Evolutionary conservation across 805 yeast species (phyloP).

Genomic region (Komagataella pastoris): DNA sequence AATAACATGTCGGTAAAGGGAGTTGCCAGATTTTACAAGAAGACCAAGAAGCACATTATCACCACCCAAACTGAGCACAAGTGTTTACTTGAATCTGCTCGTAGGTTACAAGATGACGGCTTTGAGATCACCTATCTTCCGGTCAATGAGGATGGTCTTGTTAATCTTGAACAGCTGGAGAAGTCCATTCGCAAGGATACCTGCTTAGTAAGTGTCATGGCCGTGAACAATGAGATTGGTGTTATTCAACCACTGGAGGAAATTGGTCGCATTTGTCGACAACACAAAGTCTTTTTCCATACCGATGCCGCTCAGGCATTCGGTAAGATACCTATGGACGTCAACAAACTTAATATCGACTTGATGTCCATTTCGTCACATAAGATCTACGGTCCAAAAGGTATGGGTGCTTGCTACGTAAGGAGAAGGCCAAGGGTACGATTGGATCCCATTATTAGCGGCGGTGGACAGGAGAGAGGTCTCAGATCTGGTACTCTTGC

Average conservation of each 20-base stretch:
- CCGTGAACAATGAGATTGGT: slow-evolving; percentile 96
- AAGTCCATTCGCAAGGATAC: slow-evolving; percentile 85
- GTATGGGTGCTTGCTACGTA: slow-evolving; percentile 89
- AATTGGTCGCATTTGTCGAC: slow-evolving; percentile 79
- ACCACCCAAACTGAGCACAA: slow-evolving; percentile 97
- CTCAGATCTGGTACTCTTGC: slow-evolving; percentile 93
- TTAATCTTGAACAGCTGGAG: slow-evolving; percentile 66
- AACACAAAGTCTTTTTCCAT: slow-evolving; percentile 88
- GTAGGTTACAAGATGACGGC: slow-evolving; percentile 93
- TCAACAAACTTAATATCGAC: slow-evolving; percentile 86
- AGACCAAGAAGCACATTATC: slow-evolving; percentile 85
- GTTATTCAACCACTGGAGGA: slow-evolving; percentile 93
- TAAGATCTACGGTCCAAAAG: slow-evolving; percentile 96
- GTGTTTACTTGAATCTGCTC: slow-evolving; percentile 94
- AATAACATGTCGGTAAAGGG: slow-evolving; percentile 95
- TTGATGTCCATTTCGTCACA: slow-evolving; percentile 89
- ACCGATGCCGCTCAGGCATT: slow-evolving; percentile 96
- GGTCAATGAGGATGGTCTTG: slow-evolving; percentile 69
- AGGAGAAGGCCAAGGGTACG: slow-evolving; percentile 98
- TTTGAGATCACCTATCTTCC: slow-evolving; percentile 90
- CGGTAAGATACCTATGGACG: slow-evolving; percentile 89
- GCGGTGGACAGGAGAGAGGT: slow-evolving; percentile 99
- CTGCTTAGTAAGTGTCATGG: slow-evolving; percentile 83
- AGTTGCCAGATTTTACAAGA: slow-evolving; percentile 83
- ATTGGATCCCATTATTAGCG: slow-evolving; percentile 85